Evolutionary conservation across 1,284 basidiomycete species (phyloP).

Genomic region (Erythrobasidium hasegawianum): DNA sequence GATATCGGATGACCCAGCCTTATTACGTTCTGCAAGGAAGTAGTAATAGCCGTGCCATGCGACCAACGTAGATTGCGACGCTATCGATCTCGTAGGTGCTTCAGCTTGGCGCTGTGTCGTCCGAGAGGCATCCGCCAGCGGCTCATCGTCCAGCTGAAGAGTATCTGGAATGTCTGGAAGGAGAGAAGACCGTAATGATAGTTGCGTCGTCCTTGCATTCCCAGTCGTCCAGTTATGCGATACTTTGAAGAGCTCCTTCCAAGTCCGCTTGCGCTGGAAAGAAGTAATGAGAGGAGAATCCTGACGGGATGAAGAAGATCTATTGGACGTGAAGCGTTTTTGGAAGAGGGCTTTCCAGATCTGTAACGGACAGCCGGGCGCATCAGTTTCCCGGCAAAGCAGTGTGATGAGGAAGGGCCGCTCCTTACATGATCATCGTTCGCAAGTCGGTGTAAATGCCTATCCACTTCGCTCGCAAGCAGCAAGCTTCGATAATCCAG

Average conservation of each 20-base stretch:
- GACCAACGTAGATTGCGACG: not conserved
- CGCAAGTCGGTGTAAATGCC: not conserved
- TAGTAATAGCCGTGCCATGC: not conserved
- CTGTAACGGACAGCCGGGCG: not conserved
- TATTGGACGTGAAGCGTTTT: not conserved
- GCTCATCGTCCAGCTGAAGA: not conserved
- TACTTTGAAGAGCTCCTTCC: constrained; percentile 41
- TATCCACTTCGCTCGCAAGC: not conserved
- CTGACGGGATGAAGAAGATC: not conserved
- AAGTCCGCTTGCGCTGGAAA: constrained; percentile 25
- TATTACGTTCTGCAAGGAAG: constrained; percentile 2
- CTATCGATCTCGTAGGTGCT: constrained; percentile 13
- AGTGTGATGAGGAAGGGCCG: not conserved
- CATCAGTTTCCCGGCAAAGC: not conserved
- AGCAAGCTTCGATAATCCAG: not conserved
- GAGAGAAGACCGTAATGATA: constrained; percentile 32
- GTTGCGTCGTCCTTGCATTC: constrained; percentile 29
- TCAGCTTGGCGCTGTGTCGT: not conserved
- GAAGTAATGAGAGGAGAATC: not conserved
- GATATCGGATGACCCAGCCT: not conserved
- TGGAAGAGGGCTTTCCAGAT: not conserved
- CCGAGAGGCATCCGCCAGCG: constrained; percentile 20
- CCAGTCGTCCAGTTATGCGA: constrained; percentile 41
- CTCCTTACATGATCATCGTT: not conserved
- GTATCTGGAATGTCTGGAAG: constrained; percentile 23